Evolutionary conservation across 2,329 filamentous ascomycete species (phyloP).

Genomic region (Emericellopsis cladophorae): DNA sequence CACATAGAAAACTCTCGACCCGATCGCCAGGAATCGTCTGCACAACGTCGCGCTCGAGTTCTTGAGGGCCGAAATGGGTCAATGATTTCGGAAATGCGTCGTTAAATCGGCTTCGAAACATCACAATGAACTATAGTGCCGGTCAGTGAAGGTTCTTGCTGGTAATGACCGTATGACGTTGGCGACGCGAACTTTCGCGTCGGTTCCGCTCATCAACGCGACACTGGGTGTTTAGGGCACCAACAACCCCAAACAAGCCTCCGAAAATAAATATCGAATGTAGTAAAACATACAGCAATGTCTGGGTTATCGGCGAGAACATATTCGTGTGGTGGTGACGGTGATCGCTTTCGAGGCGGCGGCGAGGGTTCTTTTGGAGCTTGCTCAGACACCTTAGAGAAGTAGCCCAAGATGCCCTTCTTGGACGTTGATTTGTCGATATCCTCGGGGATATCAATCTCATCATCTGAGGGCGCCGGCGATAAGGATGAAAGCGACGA

Average conservation of each 20-base stretch:
- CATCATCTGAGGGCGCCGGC: slow-evolving; percentile 29
- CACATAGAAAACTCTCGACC: slow-evolving; percentile 80
- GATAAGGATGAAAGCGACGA: slow-evolving; percentile 42
- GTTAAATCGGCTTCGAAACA: slow-evolving; percentile 90
- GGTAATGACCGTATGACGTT: slow-evolving; percentile 14
- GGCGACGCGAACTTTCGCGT: slow-evolving; percentile 42
- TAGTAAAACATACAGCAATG: slow-evolving; percentile 63
- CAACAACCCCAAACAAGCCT: slow-evolving; percentile 1
- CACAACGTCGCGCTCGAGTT: slow-evolving; percentile 77
- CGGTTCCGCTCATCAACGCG: slow-evolving; percentile 20
- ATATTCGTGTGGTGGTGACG: slow-evolving; percentile 84
- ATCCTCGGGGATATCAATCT: slow-evolving; percentile 33
- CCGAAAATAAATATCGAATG: neutral
- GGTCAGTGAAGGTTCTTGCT: slow-evolving; percentile 12
- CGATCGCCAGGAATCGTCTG: slow-evolving; percentile 70
- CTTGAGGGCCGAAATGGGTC: slow-evolving; percentile 84
- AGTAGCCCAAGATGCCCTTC: slow-evolving; percentile 54
- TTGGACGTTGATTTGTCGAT: slow-evolving; percentile 27
- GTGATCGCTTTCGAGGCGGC: slow-evolving; percentile 63
- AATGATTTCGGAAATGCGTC: slow-evolving; percentile 82
- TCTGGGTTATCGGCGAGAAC: slow-evolving; percentile 82
- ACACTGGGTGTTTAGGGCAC: neutral
- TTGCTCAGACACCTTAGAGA: slow-evolving; percentile 41
- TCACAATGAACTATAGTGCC: slow-evolving; percentile 75
- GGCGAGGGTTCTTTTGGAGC: slow-evolving; percentile 47